Evolutionary conservation across 2,329 filamentous ascomycete genomes (phyloP), one percentile per base, ranked within the genome.

Genomic region (Ophiostoma sp.): DNA sequence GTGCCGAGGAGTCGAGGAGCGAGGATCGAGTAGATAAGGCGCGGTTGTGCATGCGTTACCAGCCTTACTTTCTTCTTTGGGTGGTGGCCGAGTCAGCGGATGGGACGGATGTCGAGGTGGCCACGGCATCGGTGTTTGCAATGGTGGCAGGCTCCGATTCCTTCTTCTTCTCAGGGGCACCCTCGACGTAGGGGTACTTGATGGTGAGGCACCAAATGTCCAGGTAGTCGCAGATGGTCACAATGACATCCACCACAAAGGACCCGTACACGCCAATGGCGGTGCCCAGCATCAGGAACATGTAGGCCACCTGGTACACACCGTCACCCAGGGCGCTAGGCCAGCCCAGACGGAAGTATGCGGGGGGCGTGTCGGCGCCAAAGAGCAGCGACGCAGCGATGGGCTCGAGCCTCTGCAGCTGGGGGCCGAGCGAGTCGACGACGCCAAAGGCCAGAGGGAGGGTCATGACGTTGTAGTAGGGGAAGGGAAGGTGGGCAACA

Each of bases 161-260:
- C 7, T 39, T 10, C 54, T 66, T 70, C 39, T 67, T 39, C 7
- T 31, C 57, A 4, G 35, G 23, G 17, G 71, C 69, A 10, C 11
- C 80, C 75, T 86, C 84, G 33, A 83, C 81, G 73, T 85, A 84
- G 31, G 87, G 87, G 76, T 98, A 89, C 86, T 99, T 99, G 82
- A 99, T 99, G 1, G 92, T 96, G 78, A 99, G 83, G 78, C 95
- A 99, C 93, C 93, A 98, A 75, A 99, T 99, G 78, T 99, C 95
- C 72, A 98, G 85, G 79, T 96, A 97, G 79, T 99, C 95, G 81
- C 95, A 99, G 75, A 99, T 98, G 39, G 93, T 96, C 72, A 95
- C 93, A 74, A 99, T 97, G 70, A 98, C 94, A 78, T 98, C 95
- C 41, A 96, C 91, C 70, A 98, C 93, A 79, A 99, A 99, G 79